Percentiles rank a stretch among this genome's conserved stretches.
phyloP scores from a whole-genome alignment of 2,329 filamentous ascomycete species.

The Ascocoryne sarcoides region DNA sequence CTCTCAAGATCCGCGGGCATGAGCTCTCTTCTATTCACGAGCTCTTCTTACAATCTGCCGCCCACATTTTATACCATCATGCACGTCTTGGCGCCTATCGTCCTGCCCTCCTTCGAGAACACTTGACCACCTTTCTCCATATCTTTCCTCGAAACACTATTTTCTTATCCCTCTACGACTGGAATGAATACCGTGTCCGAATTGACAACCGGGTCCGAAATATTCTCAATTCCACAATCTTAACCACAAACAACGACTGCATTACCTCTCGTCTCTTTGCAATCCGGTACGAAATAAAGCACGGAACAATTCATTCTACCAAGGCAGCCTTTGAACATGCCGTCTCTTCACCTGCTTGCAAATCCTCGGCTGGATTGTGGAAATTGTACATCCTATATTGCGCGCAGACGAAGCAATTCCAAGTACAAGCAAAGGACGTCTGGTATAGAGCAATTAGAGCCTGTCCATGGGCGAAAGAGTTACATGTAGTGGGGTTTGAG shows the following conservation, averaged over 20 bases:
- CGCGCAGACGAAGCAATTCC: conserved; percentile 30
- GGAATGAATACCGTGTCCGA: conserved; percentile 62
- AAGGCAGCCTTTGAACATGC: conserved; percentile 48
- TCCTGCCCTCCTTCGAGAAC: conserved; percentile 53
- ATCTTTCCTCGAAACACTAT: conserved; percentile 69
- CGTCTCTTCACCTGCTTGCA: conserved; percentile 29
- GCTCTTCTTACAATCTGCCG: conserved; percentile 58
- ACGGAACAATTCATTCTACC: conserved; percentile 41
- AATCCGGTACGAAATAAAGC: conserved; percentile 44
- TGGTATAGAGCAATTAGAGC: conserved; percentile 46
- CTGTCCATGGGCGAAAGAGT: conserved; percentile 56
- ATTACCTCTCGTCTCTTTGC: conserved; percentile 45
- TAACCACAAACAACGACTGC: conserved; percentile 27
- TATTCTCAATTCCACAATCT: conserved; percentile 40
- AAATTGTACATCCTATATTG: conserved; percentile 43
- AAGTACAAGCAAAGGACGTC: conserved; percentile 36
- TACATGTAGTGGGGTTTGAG: conserved; percentile 48
- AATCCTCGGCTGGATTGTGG: conserved; percentile 39
- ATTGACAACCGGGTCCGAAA: conserved; percentile 70
- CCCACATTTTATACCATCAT: conserved; percentile 57
- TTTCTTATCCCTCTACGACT: conserved; percentile 64
- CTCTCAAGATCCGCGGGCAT: conserved; percentile 30
- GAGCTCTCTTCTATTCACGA: conserved; percentile 41
- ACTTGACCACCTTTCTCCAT: conserved; percentile 50
- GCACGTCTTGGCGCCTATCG: conserved; percentile 55